A percentile compares a stretch with the other conserved stretches of the same genome.
Evolutionary conservation across 768 basidiomycete species (phyloP).

Genomic region (Pseudohyphozyma bogoriensis): DNA sequence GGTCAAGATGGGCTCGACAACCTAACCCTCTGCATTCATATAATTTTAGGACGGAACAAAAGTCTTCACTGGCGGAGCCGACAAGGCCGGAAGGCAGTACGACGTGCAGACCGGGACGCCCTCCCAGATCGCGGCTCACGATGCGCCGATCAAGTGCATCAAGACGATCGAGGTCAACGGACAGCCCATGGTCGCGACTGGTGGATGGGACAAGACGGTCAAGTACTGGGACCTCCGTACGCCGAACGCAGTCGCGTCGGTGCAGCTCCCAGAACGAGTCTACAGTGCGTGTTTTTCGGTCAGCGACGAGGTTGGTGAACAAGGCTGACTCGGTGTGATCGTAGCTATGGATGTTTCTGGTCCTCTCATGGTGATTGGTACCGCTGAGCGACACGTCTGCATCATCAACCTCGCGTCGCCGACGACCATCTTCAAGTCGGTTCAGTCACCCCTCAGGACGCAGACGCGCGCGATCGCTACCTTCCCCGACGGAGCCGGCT

Average conservation of each 20-base stretch:
- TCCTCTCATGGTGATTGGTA: constrained; percentile 58
- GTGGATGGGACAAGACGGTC: constrained; percentile 78
- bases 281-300: constrained; percentile 76
- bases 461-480: constrained; percentile 38
- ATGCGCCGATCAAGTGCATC: constrained; percentile 29
- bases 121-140: constrained; percentile 48
- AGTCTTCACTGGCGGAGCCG: constrained; percentile 82
- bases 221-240: constrained; percentile 90
- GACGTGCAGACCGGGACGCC: constrained; percentile 75
- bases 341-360: constrained; percentile 26
- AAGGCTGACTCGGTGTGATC: neutral
- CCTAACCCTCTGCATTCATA: too few species aligned
- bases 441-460: constrained; percentile 28
- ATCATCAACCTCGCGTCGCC: constrained; percentile 66
- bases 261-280: constrained; percentile 79
- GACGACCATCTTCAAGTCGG: neutral
- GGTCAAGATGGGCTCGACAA: too few species aligned
- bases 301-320: constrained; percentile 29
- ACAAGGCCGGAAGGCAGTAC: constrained; percentile 90
- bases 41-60: constrained; percentile 56
- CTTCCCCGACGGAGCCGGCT: constrained; percentile 40
- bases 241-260: constrained; percentile 61
- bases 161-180: constrained; percentile 31
- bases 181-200: constrained; percentile 55
- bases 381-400: constrained; percentile 83